Conservation (phyloP, 306 rosid genomes). For the Trichosanthes truncata region DNA sequence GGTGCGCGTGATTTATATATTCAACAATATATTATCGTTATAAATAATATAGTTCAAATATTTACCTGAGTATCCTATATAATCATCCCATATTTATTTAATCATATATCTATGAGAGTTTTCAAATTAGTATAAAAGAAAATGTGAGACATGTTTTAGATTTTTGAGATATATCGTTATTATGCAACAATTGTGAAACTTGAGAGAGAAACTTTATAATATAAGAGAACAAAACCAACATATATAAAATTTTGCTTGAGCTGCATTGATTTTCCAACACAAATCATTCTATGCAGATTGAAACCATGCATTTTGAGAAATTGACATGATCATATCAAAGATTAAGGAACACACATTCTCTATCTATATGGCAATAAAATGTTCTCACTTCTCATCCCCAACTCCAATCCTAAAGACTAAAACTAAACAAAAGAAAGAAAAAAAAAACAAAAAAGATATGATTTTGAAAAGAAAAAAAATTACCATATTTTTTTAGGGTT, state of each 20-base stretch:
- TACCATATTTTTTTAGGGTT: slow-evolving; percentile 7
- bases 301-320: neutral
- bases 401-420: slow-evolving; percentile 3
- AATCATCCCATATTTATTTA: neutral
- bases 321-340: neutral
- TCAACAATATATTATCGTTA: too few species aligned
- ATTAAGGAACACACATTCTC: neutral
- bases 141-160: neutral
- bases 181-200: neutral
- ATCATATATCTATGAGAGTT: neutral
- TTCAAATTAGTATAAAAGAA: neutral
- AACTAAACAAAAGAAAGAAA: neutral
- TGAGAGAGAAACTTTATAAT: neutral
- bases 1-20: neutral
- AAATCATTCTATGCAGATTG: neutral
- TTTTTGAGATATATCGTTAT: neutral
- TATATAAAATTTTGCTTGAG: neutral
- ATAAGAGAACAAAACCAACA: neutral
- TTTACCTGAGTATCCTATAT: neutral
- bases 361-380: neutral
- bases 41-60: too few species aligned
- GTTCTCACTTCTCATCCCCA: neutral
- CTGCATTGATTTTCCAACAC: neutral
- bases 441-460: neutral
- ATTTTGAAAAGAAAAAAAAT: neutral